Percentiles rank a stretch among this genome's conserved stretches.
Evolutionary conservation across 148 eudicot species (phyloP).

Genomic region (Oxyria digyna): DNA sequence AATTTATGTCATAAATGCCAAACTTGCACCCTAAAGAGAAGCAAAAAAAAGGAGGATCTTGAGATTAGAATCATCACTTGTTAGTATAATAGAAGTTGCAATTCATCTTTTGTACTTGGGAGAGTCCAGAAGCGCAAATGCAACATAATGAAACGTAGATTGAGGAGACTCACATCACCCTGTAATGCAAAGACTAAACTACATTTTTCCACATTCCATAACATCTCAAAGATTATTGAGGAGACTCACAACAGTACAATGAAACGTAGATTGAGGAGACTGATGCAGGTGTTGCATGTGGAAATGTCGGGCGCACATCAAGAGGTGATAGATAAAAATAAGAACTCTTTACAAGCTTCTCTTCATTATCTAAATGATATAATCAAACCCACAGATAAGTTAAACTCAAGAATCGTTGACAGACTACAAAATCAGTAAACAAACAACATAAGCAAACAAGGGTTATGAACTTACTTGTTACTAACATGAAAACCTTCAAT

Average conservation of each 20-base stretch:
- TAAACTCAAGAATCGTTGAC: not conserved
- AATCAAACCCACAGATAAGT: slow-evolving; percentile 1
- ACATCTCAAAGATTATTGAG: not conserved
- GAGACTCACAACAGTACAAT: not conserved
- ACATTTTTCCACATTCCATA: not conserved
- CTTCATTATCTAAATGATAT: slow-evolving; percentile 23
- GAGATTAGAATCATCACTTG: too few species aligned
- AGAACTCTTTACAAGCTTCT: slow-evolving; percentile 31
- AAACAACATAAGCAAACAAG: not conserved
- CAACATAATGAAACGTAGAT: too few species aligned
- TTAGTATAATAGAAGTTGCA: too few species aligned
- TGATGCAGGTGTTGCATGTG: slow-evolving; percentile 90
- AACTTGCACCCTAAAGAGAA: too few species aligned
- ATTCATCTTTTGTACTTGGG: too few species aligned
- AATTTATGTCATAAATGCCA: too few species aligned
- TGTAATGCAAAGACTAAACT: too few species aligned
- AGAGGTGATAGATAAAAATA: slow-evolving; percentile 61
- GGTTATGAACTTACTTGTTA: too few species aligned
- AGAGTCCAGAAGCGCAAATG: too few species aligned
- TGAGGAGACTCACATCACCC: not conserved
- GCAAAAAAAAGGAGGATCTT: too few species aligned
- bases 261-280: slow-evolving; percentile 51
- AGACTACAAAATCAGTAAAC: not conserved
- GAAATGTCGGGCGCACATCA: slow-evolving; percentile 67
- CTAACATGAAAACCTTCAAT: too few species aligned